Evolutionary conservation across 1,284 basidiomycete genomes (phyloP).

Genomic region (Singerocomus inundabilis): DNA sequence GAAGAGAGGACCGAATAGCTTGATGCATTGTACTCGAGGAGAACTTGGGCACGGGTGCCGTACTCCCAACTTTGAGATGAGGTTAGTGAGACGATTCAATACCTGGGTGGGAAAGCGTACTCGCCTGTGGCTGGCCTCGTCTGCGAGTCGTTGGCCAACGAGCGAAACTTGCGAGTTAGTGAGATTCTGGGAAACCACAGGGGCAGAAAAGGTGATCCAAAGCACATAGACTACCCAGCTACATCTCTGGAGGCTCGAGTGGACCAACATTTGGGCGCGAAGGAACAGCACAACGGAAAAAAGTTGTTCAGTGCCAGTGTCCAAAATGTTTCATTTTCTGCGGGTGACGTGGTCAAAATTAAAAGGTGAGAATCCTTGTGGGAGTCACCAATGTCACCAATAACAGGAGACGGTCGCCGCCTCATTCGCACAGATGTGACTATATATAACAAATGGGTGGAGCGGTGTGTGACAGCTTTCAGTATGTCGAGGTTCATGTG

Average conservation of each 20-base stretch:
- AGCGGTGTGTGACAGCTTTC: too few relatives aligned
- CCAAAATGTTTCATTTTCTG: background rate
- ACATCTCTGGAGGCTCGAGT: background rate
- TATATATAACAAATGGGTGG: too few relatives aligned
- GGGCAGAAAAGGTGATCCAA: constrained; percentile 13
- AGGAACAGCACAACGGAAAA: too few relatives aligned
- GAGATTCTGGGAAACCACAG: constrained; percentile 24
- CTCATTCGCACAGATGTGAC: too few relatives aligned
- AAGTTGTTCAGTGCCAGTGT: too few relatives aligned
- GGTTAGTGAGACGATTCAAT: background rate
- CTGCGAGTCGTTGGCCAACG: constrained; percentile 27
- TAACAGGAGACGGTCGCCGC: too few relatives aligned
- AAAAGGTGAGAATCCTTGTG: too few relatives aligned
- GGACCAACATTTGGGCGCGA: constrained; percentile 10
- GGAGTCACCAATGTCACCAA: too few relatives aligned
- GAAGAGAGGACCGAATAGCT: constrained; percentile 49
- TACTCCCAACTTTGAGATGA: constrained; percentile 58
- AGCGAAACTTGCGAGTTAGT: constrained; percentile 23
- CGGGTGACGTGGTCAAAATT: too few relatives aligned
- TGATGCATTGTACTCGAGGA: constrained; percentile 56
- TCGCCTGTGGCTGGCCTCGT: constrained; percentile 33
- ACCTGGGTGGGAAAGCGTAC: background rate
- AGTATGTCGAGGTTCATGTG: too few relatives aligned
- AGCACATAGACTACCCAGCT: background rate
- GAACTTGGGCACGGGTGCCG: constrained; percentile 58